Evolutionary conservation across 164 flowering plant species (phyloP).

Genomic region (Taxillus chinensis): DNA sequence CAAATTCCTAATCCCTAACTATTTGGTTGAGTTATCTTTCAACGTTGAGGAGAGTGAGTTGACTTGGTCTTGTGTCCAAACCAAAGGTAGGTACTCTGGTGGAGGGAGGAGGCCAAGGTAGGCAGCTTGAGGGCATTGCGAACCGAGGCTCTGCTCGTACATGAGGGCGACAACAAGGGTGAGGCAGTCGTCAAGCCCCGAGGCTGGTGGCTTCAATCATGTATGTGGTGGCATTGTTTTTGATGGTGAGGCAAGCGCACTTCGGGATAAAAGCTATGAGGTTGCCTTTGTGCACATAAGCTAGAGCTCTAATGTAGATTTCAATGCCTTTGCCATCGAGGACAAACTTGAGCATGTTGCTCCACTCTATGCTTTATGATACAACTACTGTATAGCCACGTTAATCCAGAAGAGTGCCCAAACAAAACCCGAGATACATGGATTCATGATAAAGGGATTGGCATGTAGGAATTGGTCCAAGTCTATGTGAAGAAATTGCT

Average conservation of each 20-base stretch:
- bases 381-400: too few relatives aligned
- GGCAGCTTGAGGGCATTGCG: slow-evolving; percentile 60
- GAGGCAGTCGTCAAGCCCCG: slow-evolving; percentile 47
- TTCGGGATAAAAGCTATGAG: slow-evolving; percentile 78
- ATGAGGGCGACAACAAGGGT: slow-evolving; percentile 71
- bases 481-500: too few relatives aligned
- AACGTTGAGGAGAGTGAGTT: slow-evolving; percentile 43
- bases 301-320: slow-evolving; percentile 38
- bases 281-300: slow-evolving; percentile 60
- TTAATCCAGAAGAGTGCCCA: too few relatives aligned
- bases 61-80: slow-evolving; percentile 61
- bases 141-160: slow-evolving; percentile 73
- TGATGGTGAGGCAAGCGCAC: slow-evolving; percentile 59
- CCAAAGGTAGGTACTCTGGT: slow-evolving; percentile 53
- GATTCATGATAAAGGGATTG: too few relatives aligned
- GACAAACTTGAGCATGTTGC: not conserved
- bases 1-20: too few relatives aligned
- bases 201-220: slow-evolving; percentile 27
- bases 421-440: too few relatives aligned
- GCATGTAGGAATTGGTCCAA: too few relatives aligned
- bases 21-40: too few relatives aligned
- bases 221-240: slow-evolving; percentile 44
- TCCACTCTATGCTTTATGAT: too few relatives aligned
- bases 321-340: slow-evolving; percentile 22
- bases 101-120: slow-evolving; percentile 70